phyloP scores from a whole-genome alignment of 163 green algal species.

The Trebouxia gelatinosa region DNA sequence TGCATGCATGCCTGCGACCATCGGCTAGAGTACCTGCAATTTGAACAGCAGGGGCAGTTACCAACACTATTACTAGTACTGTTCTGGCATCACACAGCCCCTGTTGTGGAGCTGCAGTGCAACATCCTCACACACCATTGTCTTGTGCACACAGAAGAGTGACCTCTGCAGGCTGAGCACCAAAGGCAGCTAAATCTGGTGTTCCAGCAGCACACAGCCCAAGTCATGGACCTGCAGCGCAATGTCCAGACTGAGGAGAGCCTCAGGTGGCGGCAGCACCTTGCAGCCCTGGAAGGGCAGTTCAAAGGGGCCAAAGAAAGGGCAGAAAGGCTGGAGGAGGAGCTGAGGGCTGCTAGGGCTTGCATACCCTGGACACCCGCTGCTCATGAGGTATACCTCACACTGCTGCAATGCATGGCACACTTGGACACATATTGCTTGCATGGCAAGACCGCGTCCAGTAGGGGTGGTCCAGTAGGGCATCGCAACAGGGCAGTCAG shows the following conservation, averaged over 20 bases:
- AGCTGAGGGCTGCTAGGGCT: slow-evolving; percentile 1
- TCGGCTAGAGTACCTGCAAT: no score
- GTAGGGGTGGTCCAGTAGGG: no score
- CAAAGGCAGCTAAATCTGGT: slow-evolving; percentile 17
- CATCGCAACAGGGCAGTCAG: no score
- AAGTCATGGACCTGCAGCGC: slow-evolving; percentile 7
- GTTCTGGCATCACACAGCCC: no score
- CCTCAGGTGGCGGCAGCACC: slow-evolving; percentile 4
- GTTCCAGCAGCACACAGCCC: slow-evolving; percentile 26
- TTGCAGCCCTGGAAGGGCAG: slow-evolving; percentile 14
- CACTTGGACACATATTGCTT: no score
- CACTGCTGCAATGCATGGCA: no score
- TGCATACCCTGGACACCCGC: slow-evolving; percentile 8
- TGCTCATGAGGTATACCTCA: background rate
- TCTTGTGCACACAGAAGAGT: background rate
- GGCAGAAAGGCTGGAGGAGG: slow-evolving; percentile 14
- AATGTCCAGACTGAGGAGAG: background rate
- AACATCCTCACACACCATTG: background rate
- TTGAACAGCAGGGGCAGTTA: no score
- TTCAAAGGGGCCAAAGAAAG: background rate
- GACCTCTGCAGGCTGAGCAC: slow-evolving; percentile 18
- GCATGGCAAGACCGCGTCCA: no score
- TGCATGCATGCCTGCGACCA: no score
- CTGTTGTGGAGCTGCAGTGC: no score
- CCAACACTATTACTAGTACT: no score